These are phyloP conservation scores for Astraeus odoratus DNA, from an alignment of 768 basidiomycete species.

Conservation along the genomic window DNA sequence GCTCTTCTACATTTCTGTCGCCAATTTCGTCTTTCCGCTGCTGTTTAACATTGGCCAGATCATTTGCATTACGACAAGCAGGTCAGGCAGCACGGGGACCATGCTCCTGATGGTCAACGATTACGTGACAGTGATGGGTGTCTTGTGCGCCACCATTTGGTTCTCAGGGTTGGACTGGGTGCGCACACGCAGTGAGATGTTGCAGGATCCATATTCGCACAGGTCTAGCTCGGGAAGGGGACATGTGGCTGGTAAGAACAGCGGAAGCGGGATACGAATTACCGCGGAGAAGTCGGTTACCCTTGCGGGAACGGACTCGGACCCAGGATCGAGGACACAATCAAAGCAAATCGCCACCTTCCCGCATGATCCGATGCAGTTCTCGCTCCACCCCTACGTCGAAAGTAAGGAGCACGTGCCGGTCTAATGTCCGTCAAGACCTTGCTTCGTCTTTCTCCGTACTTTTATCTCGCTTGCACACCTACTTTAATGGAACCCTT, in stretches of 20 bases:
- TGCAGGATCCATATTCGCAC: neutral
- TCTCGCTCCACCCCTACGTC: too few relatives aligned
- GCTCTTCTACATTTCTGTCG: slow-evolving; percentile 29
- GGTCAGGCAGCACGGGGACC: neutral
- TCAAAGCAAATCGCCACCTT: neutral
- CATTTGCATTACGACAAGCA: slow-evolving; percentile 14
- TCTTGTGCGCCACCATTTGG: slow-evolving; percentile 33
- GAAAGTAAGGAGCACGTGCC: too few relatives aligned
- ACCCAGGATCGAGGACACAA: neutral
- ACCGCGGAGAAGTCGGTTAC: neutral
- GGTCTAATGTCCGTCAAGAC: too few relatives aligned
- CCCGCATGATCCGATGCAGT: too few relatives aligned
- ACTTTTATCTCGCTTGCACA: too few relatives aligned
- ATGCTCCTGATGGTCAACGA: slow-evolving; percentile 14
- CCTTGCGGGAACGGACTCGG: neutral
- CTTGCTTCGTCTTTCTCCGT: too few relatives aligned
- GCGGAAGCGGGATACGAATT: too few relatives aligned
- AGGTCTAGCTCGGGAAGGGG: neutral
- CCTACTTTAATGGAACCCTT: too few relatives aligned
- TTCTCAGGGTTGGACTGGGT: slow-evolving; percentile 1
- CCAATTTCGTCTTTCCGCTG: slow-evolving; percentile 34
- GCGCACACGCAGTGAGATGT: neutral
- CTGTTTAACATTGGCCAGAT: slow-evolving; percentile 29
- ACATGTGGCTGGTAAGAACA: too few relatives aligned
- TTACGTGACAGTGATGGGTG: slow-evolving; percentile 29